These are phyloP conservation scores for Trichoderma cornu-damae DNA, from an alignment of 2,329 filamentous ascomycete genomes.

Conservation along the genomic window DNA sequence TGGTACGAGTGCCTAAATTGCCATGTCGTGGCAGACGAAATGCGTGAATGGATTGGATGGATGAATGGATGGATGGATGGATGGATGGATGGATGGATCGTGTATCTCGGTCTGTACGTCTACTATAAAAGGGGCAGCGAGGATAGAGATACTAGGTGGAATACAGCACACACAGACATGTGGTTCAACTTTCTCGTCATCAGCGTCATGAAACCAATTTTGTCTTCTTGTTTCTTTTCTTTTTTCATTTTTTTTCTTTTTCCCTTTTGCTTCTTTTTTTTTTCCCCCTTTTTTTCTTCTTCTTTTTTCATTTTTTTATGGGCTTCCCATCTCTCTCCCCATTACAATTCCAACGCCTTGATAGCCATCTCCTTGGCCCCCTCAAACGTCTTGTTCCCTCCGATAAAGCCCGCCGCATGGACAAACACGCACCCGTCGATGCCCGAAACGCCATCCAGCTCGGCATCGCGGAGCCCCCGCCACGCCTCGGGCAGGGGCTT, in stretches of 20 bases:
- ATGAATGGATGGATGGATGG: too few species aligned
- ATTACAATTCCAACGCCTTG: constrained; percentile 56
- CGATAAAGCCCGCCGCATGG: constrained; percentile 92
- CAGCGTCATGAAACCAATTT: background rate
- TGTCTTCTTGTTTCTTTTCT: background rate
- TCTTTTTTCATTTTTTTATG: background rate
- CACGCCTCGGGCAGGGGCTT: constrained; percentile 87
- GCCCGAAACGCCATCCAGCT: constrained; percentile 67
- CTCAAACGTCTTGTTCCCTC: constrained; percentile 86
- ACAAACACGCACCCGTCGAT: constrained; percentile 80
- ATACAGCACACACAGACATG: background rate
- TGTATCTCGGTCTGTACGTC: too few species aligned
- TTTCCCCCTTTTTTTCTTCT: background rate
- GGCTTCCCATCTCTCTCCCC: background rate
- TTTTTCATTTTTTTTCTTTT: too few species aligned
- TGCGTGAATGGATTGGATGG: too few species aligned
- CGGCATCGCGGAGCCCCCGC: constrained; percentile 83
- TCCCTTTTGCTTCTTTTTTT: background rate
- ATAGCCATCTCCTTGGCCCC: constrained; percentile 81
- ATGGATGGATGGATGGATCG: too few species aligned
- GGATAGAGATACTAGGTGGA: background rate
- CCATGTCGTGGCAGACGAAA: too few species aligned
- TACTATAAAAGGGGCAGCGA: background rate
- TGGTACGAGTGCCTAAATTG: too few species aligned
- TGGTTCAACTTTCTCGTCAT: background rate